Conservation (phyloP, 139 green algal species). For the Chlamydomonas eustigma region DNA sequence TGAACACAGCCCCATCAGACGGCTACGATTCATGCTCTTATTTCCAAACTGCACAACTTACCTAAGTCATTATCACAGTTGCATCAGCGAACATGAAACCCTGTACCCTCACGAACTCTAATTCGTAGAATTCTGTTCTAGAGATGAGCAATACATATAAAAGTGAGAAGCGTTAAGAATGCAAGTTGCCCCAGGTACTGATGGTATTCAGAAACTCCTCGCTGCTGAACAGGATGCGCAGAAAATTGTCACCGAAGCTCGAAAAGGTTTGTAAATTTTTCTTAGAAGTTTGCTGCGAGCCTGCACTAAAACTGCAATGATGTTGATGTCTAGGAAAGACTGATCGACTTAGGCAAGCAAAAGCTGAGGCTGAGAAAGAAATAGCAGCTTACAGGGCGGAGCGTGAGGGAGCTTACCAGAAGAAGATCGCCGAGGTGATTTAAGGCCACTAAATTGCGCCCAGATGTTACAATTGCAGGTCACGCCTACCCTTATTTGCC, state of each 20-base stretch:
- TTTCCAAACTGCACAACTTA: too few species aligned
- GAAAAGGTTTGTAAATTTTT: conserved; percentile 52
- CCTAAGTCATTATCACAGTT: too few species aligned
- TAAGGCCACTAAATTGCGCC: not conserved
- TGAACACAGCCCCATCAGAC: too few species aligned
- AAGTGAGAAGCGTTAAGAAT: too few species aligned
- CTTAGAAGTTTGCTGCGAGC: not conserved
- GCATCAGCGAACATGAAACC: too few species aligned
- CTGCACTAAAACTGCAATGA: not conserved
- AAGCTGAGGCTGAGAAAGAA: conserved; percentile 79
- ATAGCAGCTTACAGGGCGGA: conserved; percentile 69
- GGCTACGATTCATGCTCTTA: too few species aligned
- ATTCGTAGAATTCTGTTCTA: too few species aligned
- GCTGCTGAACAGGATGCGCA: conserved; percentile 86
- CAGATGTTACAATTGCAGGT: not conserved
- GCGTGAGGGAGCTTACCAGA: conserved; percentile 72
- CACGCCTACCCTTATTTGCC: not conserved
- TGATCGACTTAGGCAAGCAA: conserved; percentile 75
- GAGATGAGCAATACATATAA: too few species aligned
- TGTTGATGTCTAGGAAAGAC: conserved; percentile 55
- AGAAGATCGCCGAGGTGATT: conserved; percentile 53
- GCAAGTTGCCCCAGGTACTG: conserved; percentile 63
- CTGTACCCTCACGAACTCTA: too few species aligned
- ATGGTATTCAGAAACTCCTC: conserved; percentile 90
- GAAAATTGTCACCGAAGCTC: conserved; percentile 73